Evolutionary conservation across 768 basidiomycete genomes (phyloP), one percentile per base, ranked within the genome.

Genomic region (Clathrus columnatus): DNA sequence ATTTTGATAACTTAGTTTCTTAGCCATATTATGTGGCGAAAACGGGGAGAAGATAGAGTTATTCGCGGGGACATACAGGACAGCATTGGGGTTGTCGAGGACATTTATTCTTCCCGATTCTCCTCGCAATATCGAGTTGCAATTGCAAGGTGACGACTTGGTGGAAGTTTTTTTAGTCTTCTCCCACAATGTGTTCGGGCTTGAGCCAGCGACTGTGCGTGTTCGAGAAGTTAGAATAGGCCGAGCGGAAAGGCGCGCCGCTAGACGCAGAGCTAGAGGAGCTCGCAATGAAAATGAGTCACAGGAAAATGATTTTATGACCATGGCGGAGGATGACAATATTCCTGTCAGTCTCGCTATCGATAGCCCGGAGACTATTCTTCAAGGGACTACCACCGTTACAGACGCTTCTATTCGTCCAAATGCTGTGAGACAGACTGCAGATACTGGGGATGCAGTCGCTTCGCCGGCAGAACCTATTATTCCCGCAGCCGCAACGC

Each of bases 171-270:
- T 92, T 67, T 76, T 94, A 26, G 87, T 94, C 3, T 94, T 94
- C 65, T 80, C 84, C 1, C 90, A 93, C 66, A 93, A 91, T 60
- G 87, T 94, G 26, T 94, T 94, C 64, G 91, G 92, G 10, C 71
- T 94, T 32, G 91, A 94, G 65, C 91, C 91, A 8, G 91, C 91
- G 1, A 95, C 92, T 0, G 91, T 95, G 18, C 80, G 91, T 24
- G 91, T 95, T n/a, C 83, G 91, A 4, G 92, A 95, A 68, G 91
- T 95, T 21, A 78, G 92, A 29, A 91, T 94, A 44, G 91, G 89
- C 6, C 82, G 91, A 4, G 87, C 88, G 1, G 92, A 93, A 67
- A 78, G 91, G 28, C 72, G 92, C 57, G 90, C 91, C 10, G 88
- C 91, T 20, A 76, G 91, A 29, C 77, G 92, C 54, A 77, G 91